Percentiles rank a stretch among this genome's conserved stretches.
These are phyloP conservation scores for Caryocar brasiliense DNA, from an alignment of 441 rosid genomes.

Conservation along the genomic window DNA sequence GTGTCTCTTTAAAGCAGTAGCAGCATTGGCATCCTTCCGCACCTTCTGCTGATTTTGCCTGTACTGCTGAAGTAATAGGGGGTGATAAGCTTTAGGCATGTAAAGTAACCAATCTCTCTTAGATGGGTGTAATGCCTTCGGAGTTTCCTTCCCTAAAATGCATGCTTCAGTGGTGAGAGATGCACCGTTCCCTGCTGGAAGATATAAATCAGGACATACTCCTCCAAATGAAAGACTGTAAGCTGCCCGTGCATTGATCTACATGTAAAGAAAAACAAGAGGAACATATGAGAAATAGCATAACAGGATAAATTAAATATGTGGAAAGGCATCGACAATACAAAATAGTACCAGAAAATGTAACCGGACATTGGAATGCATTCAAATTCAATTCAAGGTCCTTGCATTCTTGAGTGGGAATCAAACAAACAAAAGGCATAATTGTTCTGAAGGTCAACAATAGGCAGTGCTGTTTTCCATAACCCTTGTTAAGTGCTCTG, in stretches of 20 bases:
- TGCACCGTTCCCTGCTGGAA: slow-evolving; percentile 32
- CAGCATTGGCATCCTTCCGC: slow-evolving; percentile 36
- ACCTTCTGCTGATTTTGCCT: slow-evolving; percentile 47
- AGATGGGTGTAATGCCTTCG: slow-evolving; percentile 17
- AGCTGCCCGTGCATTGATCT: slow-evolving; percentile 88
- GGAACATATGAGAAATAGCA: slow-evolving; percentile 3
- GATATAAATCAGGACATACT: slow-evolving; percentile 55
- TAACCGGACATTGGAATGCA: neutral
- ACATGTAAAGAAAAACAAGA: slow-evolving; percentile 15
- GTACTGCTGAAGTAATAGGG: slow-evolving; percentile 76
- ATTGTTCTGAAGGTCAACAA: neutral
- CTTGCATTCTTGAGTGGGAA: too few species aligned
- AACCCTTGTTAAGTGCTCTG: neutral
- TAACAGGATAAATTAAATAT: slow-evolving; percentile 3
- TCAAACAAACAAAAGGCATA: too few species aligned
- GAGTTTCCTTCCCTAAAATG: slow-evolving; percentile 19
- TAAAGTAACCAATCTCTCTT: slow-evolving; percentile 58
- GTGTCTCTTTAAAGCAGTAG: slow-evolving; percentile 43
- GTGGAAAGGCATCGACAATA: neutral
- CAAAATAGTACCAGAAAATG: neutral
- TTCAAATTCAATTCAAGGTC: too few species aligned
- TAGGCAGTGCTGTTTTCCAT: neutral
- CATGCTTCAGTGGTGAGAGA: slow-evolving; percentile 23
- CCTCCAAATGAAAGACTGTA: slow-evolving; percentile 75
- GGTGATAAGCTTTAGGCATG: slow-evolving; percentile 81